Conservation (phyloP, 192 early-diverging fungal genomes). For the Irineochytrium annulatum region DNA sequence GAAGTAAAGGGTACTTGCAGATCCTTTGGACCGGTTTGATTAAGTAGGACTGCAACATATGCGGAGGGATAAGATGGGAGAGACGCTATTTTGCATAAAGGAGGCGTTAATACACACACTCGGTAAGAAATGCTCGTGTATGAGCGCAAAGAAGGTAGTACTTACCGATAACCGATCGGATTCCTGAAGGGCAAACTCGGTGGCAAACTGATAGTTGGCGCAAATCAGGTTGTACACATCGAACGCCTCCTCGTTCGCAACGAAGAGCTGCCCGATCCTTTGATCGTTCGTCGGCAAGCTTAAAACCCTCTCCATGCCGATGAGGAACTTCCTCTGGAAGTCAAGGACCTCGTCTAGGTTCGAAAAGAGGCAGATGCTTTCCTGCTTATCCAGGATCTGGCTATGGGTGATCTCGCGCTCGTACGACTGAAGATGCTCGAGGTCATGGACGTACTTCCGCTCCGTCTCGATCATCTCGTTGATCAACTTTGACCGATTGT, state of each 20-base stretch:
- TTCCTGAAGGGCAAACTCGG: constrained; percentile 27
- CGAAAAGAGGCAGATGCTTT: constrained; percentile 78
- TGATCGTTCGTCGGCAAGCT: constrained; percentile 73
- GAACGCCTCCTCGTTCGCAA: constrained; percentile 59
- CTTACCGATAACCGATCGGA: constrained; percentile 49
- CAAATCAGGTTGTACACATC: constrained; percentile 87
- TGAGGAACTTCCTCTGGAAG: constrained; percentile 91
- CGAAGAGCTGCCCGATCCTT: constrained; percentile 81
- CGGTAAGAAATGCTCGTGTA: constrained; percentile 24
- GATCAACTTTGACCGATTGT: constrained; percentile 84
- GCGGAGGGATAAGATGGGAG: constrained; percentile 13
- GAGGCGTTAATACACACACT: constrained; percentile 60
- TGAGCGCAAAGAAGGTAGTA: constrained; percentile 7
- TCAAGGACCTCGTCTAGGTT: constrained; percentile 93
- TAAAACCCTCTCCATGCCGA: constrained; percentile 76
- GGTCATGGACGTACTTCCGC: constrained; percentile 81
- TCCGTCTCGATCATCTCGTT: constrained; percentile 92
- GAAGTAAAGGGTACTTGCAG: constrained; percentile 92
- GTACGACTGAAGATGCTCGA: constrained; percentile 68
- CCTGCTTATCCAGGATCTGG: constrained; percentile 75
- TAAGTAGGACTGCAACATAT: constrained; percentile 4
- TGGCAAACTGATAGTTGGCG: constrained; percentile 73
- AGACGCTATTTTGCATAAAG: constrained; percentile 1
- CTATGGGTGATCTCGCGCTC: constrained; percentile 37
- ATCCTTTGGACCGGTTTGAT: constrained; percentile 50